Evolutionary conservation across 371 early-diverging fungal genomes (phyloP).

Genomic region (Circinella minor): DNA sequence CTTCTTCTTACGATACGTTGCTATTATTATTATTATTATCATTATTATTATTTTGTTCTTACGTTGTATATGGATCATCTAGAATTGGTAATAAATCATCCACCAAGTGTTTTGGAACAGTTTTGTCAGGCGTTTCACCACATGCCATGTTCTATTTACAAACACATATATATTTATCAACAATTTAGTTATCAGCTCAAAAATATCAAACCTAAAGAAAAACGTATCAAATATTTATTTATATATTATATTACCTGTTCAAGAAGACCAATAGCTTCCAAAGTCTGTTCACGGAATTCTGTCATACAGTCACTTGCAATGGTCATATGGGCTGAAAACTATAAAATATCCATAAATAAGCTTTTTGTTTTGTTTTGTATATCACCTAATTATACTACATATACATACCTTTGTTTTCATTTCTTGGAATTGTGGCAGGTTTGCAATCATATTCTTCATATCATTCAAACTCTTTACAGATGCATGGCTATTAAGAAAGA

Average conservation of each 20-base stretch:
- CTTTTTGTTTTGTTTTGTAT: background rate
- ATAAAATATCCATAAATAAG: conserved; percentile 8
- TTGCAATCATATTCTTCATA: conserved; percentile 88
- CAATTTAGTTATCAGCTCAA: too few species aligned
- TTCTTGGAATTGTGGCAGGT: conserved; percentile 93
- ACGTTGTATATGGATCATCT: conserved; percentile 72
- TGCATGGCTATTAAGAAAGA: conserved; percentile 37
- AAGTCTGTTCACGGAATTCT: conserved; percentile 72
- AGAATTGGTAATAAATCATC: conserved; percentile 85
- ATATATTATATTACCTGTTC: conserved; percentile 65
- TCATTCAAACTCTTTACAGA: conserved; percentile 76
- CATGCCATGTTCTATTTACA: conserved; percentile 80
- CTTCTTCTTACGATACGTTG: background rate
- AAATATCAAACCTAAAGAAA: too few species aligned
- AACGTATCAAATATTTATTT: too few species aligned
- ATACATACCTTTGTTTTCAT: conserved; percentile 72
- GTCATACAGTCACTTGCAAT: conserved; percentile 90
- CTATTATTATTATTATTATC: background rate
- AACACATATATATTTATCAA: background rate
- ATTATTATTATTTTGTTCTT: conserved; percentile 3
- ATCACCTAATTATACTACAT: background rate
- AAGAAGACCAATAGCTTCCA: conserved; percentile 74
- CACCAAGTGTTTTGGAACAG: conserved; percentile 71
- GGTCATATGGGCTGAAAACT: conserved; percentile 92
- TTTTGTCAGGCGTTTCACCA: conserved; percentile 87